phyloP scores from a whole-genome alignment of 78 protist genomes.

The Tieghemostelium lacteum region DNA sequence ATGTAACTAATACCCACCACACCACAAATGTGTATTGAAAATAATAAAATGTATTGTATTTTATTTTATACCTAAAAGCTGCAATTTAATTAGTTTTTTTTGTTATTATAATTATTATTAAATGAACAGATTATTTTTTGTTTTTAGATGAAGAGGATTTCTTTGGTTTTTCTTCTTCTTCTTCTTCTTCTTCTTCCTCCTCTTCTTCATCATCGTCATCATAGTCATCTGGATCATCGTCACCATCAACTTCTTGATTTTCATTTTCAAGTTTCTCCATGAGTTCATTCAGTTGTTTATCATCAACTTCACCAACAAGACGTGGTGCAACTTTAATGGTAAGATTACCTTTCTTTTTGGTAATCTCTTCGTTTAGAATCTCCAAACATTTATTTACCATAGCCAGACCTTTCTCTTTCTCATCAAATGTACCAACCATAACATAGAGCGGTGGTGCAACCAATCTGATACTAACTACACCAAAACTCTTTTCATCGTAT shows the following conservation, averaged over 20 bases:
- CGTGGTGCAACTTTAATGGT: conserved; percentile 79
- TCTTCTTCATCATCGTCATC: conserved; percentile 22
- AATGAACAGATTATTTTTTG: not conserved
- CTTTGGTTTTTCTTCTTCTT: conserved; percentile 9
- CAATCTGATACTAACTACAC: conserved; percentile 82
- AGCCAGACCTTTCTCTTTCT: conserved; percentile 89
- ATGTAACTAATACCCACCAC: too few relatives aligned
- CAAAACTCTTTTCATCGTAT: conserved; percentile 49
- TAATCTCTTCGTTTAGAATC: conserved; percentile 61
- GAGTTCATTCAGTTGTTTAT: conserved; percentile 62
- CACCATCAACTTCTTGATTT: conserved; percentile 84
- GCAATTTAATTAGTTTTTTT: too few relatives aligned
- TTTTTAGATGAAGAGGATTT: not conserved
- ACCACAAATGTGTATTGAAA: too few relatives aligned
- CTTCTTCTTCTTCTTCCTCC: conserved; percentile 34
- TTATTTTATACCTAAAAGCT: too few relatives aligned
- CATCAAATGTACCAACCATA: conserved; percentile 88
- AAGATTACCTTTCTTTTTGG: conserved; percentile 61
- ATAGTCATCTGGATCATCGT: conserved; percentile 44
- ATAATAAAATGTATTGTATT: too few relatives aligned
- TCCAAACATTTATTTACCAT: conserved; percentile 81
- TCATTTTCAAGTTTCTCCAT: conserved; percentile 72
- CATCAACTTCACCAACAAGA: conserved; percentile 80
- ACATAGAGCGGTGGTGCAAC: conserved; percentile 96
- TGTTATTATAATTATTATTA: too few relatives aligned